phyloP scores from a whole-genome alignment of 192 early-diverging fungal genomes.

The Backusella parvicylindrica region DNA sequence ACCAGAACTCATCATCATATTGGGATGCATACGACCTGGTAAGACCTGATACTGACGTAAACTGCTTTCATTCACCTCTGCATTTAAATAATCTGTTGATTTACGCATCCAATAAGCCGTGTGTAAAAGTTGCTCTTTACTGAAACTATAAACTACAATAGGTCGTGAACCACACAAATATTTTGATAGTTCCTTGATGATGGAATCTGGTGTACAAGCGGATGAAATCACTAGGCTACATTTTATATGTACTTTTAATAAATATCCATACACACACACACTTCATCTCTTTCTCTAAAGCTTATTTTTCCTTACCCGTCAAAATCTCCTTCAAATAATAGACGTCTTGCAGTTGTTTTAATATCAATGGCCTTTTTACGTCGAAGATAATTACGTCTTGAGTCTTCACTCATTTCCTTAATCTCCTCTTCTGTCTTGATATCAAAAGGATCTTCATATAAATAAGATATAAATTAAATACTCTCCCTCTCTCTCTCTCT shows the following conservation, averaged over 20 bases:
- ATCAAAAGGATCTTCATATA: slow-evolving; percentile 4
- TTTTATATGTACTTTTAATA: not conserved
- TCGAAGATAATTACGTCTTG: slow-evolving; percentile 50
- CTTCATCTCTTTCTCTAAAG: not conserved
- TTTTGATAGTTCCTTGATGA: slow-evolving; percentile 67
- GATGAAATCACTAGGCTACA: slow-evolving; percentile 75
- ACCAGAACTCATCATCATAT: slow-evolving; percentile 72
- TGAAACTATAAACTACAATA: slow-evolving; percentile 77
- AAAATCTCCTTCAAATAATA: slow-evolving; percentile 58
- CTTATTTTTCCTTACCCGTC: slow-evolving; percentile 47
- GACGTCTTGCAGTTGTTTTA: slow-evolving; percentile 47
- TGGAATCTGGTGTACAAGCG: slow-evolving; percentile 67
- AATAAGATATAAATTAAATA: not conserved
- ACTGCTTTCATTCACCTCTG: slow-evolving; percentile 89
- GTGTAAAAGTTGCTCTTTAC: slow-evolving; percentile 63
- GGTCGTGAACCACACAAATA: slow-evolving; percentile 82
- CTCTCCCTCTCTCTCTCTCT: not conserved
- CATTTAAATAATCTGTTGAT: slow-evolving; percentile 69
- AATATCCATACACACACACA: no score
- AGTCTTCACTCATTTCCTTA: slow-evolving; percentile 19
- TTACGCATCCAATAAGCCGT: slow-evolving; percentile 65
- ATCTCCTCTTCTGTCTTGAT: slow-evolving; percentile 13
- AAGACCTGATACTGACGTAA: slow-evolving; percentile 84
- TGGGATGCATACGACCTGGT: slow-evolving; percentile 75
- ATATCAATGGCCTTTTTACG: slow-evolving; percentile 46